Conservation (phyloP, 768 basidiomycete genomes). For the Mycena leptocephala region DNA sequence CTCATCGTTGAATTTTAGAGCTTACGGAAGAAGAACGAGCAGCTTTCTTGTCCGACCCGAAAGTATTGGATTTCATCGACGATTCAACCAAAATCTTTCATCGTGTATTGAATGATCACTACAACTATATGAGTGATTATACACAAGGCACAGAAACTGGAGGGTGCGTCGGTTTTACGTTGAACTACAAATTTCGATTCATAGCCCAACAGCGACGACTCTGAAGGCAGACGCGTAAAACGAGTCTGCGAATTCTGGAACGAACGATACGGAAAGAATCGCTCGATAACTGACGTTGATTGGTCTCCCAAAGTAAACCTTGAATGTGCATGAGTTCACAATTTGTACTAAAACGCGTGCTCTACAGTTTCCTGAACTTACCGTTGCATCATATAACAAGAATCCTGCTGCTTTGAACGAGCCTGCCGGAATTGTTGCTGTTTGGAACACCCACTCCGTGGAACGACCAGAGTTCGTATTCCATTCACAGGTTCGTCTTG, state of each 20-base stretch:
- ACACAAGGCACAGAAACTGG: conserved; percentile 90
- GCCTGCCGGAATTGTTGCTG: conserved; percentile 96
- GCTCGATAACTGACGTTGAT: conserved; percentile 96
- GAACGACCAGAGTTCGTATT: conserved; percentile 98
- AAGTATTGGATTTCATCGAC: conserved; percentile 95
- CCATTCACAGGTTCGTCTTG: conserved; percentile 89
- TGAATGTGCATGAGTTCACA: background rate
- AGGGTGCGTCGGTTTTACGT: conserved; percentile 67
- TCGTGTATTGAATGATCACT: conserved; percentile 93
- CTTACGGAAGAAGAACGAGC: conserved; percentile 90
- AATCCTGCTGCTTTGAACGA: conserved; percentile 95
- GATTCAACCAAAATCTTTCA: conserved; percentile 96
- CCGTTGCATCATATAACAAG: conserved; percentile 97
- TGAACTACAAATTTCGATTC: conserved; percentile 8
- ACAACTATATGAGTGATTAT: conserved; percentile 98
- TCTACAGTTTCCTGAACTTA: conserved; percentile 92
- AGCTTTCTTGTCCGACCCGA: conserved; percentile 88
- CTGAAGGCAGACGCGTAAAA: conserved; percentile 92
- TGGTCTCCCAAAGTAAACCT: conserved; percentile 94
- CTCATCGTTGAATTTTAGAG: conserved; percentile 61
- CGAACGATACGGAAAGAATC: conserved; percentile 91
- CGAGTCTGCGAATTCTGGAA: conserved; percentile 96
- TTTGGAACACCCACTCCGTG: conserved; percentile 97
- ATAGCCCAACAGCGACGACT: conserved; percentile 77
- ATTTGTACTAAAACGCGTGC: background rate